Conservation (phyloP, 2,329 filamentous ascomycete genomes). For the Parascedosporium putredinis region DNA sequence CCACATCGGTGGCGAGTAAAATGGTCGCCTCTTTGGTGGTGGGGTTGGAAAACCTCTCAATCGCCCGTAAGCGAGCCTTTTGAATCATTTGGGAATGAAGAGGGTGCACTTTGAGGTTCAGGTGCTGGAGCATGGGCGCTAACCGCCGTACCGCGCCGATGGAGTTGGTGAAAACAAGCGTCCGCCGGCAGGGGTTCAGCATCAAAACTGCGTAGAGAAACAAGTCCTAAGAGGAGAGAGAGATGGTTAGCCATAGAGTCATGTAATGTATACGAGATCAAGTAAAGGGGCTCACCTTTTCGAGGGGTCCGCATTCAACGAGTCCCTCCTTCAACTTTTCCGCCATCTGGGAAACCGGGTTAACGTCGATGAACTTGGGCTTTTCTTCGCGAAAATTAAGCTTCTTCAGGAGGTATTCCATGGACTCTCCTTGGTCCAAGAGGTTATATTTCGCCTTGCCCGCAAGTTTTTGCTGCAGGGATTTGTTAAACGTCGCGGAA, state of each 20-base stretch:
- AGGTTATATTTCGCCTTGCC: conserved; percentile 53
- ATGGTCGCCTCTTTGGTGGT: conserved; percentile 48
- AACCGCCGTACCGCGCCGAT: conserved; percentile 86
- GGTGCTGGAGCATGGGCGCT: conserved; percentile 70
- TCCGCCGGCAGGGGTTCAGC: conserved; percentile 69
- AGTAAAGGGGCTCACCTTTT: conserved; percentile 55
- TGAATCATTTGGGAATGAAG: conserved; percentile 93
- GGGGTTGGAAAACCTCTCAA: conserved; percentile 74
- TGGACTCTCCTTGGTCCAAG: conserved; percentile 61
- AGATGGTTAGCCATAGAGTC: conserved; percentile 7
- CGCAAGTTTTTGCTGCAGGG: conserved; percentile 79
- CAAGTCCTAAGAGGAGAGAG: conserved; percentile 56
- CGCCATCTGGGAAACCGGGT: conserved; percentile 83
- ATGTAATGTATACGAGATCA: not conserved
- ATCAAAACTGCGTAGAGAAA: conserved; percentile 84
- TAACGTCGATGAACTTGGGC: conserved; percentile 86
- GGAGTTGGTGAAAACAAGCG: conserved; percentile 90
- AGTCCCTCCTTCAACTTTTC: conserved; percentile 76
- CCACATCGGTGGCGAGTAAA: conserved; percentile 86
- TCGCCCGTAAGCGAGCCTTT: conserved; percentile 84
- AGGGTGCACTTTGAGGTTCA: conserved; percentile 64
- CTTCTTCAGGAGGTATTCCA: conserved; percentile 87
- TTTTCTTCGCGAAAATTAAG: conserved; percentile 76
- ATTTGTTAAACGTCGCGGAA: conserved; percentile 90
- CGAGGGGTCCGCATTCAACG: conserved; percentile 82